Base-by-base conservation (phyloP, 2,329 filamentous ascomycete species). In the Dendryphion nanum region DNA sequence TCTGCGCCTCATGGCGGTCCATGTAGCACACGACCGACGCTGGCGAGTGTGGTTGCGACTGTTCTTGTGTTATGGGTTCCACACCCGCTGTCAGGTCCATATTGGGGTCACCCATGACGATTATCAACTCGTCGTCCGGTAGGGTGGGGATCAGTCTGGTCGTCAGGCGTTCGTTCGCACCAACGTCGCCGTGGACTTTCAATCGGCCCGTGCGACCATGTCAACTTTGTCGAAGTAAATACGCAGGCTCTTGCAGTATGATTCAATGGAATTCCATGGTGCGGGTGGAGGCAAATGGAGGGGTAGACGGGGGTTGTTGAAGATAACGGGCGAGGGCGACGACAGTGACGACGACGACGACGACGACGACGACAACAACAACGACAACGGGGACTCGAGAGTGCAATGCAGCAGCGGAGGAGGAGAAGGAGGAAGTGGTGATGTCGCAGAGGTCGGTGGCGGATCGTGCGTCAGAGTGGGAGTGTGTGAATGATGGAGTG, bases 151-250 rank as follows among this genome's bases (percentile, higher is more conserved):
- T 48, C 36, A 42, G 45, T 35, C 23, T 30, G 30, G 32, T 19
- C 33, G 36, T 41, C 30, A 33, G 40, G 45, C 35, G 40, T 38
- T 39, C 41, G 38, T 39, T 47, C 29, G 44, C 45, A 43, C 44
- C 48, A 40, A 38, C 44, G 44, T 50, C 45, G 37, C 42, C 42
- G 42, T 41, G 39, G 29, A 21, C 18, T 30, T 43, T 60, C 45
- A 62, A 45, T 41, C 45, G 38, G 43, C 49, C 43, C 30, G 55
- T 54, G 54, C 50, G 42, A 61, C 50, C 62, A 65, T 65, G 50
- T 51, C 57, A 61, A 30, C 23, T 8, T n/a, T 26, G 23, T 8
- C 10, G 23, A n/a, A 26, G 23, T 8, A n/a, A n/a, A n/a, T 26
- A 10, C 23, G 23, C 10, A n/a, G 23, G 23, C n/a, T 26, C 10